Evolutionary conservation across 1,139 yeast species (phyloP), one percentile per base, ranked within the genome.

Genomic region (Saccharomyces hybrid): DNA sequence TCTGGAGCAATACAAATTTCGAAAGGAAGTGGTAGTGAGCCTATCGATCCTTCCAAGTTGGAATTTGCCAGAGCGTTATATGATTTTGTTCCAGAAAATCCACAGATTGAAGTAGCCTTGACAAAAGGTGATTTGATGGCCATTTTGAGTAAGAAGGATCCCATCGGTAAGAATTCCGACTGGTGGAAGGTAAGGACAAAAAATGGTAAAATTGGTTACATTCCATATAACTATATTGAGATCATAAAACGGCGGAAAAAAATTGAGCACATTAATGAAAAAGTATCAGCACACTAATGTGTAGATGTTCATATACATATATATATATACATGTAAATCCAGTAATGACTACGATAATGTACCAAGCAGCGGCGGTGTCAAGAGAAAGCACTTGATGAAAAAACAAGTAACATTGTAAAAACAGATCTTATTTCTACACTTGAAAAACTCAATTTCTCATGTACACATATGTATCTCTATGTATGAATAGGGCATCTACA

Each of bases 141-240:
- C 3, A 84, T 93, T 38, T 76, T 93, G 54, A 76, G 86, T 14
- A 85, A 84, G 63, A 70, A 75, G n/a, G 97, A 89, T 67, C 86
- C 91, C 1, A 61, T 78, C 57, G 97, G 96, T 4, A 81, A 82
- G 54, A 84, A 81, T 50, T 81, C 89, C 56, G 82, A 82, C 62
- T 93, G 99, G 99, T 91, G 98, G 97, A 84, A 89, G 66, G 96
- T 93, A 30, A 79, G 98, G 63, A 82, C 95, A 20, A 81, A 96
- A 64, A 85, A 84, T 65, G 98, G 98, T 1, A 79, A 86, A 63
- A 75, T 85, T 13, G 99, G 99, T 0, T 90, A 88, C 69, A 93
- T 88, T 16, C 99, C 99, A 1, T 81, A 82, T 58, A 90, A 91
- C 65, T 93, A 88, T 68, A 77, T 91, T 52, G 86, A 85, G 64